Evolutionary conservation across 306 rosid genomes (phyloP).

Genomic region (Clitoria ternatea): DNA sequence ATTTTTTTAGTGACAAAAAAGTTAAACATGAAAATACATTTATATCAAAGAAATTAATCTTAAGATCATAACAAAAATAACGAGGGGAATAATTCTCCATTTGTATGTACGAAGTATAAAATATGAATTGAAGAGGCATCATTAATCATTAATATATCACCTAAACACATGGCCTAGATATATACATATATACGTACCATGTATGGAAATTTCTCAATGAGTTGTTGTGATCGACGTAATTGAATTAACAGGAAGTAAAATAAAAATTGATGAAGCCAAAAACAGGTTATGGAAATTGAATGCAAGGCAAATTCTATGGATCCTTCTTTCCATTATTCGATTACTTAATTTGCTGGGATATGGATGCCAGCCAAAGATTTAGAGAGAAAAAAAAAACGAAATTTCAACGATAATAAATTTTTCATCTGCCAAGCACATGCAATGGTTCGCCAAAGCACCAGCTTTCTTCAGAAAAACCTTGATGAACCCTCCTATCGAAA

Average conservation of each 20-base stretch:
- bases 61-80: too few species aligned
- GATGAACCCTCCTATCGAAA: background rate
- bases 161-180: too few species aligned
- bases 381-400: slow-evolving; percentile 3
- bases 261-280: background rate
- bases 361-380: slow-evolving; percentile 24
- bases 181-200: too few species aligned
- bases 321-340: background rate
- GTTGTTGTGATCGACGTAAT: background rate
- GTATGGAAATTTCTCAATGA: background rate
- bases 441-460: slow-evolving; percentile 13
- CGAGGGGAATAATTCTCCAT: too few species aligned
- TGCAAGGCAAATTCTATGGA: background rate
- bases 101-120: too few species aligned
- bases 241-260: background rate
- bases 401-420: slow-evolving; percentile 38
- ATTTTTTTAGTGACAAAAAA: too few species aligned
- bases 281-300: background rate
- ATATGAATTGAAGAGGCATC: too few species aligned
- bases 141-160: too few species aligned
- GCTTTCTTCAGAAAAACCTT: background rate
- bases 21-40: too few species aligned
- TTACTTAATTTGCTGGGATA: background rate
- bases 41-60: too few species aligned
- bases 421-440: slow-evolving; percentile 62